A percentile compares a stretch with the other conserved stretches of the same genome.
These are phyloP conservation scores for Mycena olivaceomarginata DNA, from an alignment of 768 basidiomycete species.

Conservation along the genomic window DNA sequence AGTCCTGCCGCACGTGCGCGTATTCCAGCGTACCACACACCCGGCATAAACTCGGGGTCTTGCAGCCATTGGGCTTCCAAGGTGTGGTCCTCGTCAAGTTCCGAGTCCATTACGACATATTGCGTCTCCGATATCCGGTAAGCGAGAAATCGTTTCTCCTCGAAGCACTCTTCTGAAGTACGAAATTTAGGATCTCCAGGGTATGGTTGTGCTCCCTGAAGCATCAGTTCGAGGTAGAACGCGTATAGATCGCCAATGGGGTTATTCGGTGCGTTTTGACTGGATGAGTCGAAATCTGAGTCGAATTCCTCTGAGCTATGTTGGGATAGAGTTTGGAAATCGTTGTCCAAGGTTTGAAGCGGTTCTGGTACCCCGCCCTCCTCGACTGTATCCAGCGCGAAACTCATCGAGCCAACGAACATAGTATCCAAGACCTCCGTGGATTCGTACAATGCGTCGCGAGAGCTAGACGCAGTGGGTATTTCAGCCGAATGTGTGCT, in stretches of 20 bases:
- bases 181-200: neutral
- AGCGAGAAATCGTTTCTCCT: neutral
- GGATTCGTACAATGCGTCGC: neutral
- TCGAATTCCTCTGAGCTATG: no score
- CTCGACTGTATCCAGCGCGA: no score
- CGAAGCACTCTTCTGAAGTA: neutral
- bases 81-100: no score
- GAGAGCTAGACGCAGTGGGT: neutral
- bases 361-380: neutral
- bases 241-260: neutral
- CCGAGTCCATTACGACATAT: neutral
- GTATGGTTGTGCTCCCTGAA: neutral
- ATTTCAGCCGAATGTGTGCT: neutral
- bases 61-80: no score
- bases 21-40: no score
- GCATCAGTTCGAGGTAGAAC: neutral
- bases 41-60: no score
- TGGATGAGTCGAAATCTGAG: neutral
- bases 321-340: neutral
- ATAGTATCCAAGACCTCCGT: conserved; percentile 4
- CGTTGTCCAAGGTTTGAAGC: neutral
- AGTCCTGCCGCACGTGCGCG: no score
- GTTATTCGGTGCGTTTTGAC: neutral
- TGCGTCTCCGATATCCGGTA: neutral
- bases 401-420: neutral